Evolutionary conservation across 305 asterid species (phyloP).

Genomic region (Fraxinus sp.): DNA sequence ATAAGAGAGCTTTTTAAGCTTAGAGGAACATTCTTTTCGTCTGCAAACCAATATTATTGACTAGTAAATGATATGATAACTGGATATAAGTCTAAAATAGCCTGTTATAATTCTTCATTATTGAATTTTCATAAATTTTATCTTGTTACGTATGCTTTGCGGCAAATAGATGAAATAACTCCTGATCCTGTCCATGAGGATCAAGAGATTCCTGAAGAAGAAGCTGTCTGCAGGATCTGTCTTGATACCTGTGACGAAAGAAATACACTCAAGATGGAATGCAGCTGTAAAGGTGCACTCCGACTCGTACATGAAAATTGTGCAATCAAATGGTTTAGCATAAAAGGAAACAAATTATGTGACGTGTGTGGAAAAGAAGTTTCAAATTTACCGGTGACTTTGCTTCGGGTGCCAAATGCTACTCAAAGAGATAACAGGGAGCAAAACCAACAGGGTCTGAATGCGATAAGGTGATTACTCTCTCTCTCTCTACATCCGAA

Average conservation of each 20-base stretch:
- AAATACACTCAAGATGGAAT: constrained; percentile 73
- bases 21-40: neutral
- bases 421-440: constrained; percentile 43
- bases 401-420: constrained; percentile 58
- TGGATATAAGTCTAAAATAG: neutral
- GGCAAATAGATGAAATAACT: constrained; percentile 62
- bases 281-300: constrained; percentile 92
- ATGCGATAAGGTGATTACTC: constrained; percentile 45
- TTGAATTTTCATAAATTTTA: neutral
- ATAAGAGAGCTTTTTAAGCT: neutral
- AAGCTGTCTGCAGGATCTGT: constrained; percentile 92
- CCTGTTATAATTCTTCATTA: neutral
- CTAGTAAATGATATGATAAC: neutral
- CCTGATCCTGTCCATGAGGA: constrained; percentile 61
- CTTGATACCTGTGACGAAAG: constrained; percentile 73
- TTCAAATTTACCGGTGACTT: constrained; percentile 72
- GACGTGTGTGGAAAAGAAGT: constrained; percentile 87
- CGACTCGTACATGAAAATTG: constrained; percentile 73
- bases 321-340: constrained; percentile 85
- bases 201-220: constrained; percentile 95
- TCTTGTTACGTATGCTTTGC: constrained; percentile 14
- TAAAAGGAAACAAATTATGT: constrained; percentile 57
- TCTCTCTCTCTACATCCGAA: neutral
- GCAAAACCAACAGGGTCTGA: constrained; percentile 31
- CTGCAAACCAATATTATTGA: neutral